Base-by-base conservation (phyloP, 768 basidiomycete species). In the Mycena crocata region DNA sequence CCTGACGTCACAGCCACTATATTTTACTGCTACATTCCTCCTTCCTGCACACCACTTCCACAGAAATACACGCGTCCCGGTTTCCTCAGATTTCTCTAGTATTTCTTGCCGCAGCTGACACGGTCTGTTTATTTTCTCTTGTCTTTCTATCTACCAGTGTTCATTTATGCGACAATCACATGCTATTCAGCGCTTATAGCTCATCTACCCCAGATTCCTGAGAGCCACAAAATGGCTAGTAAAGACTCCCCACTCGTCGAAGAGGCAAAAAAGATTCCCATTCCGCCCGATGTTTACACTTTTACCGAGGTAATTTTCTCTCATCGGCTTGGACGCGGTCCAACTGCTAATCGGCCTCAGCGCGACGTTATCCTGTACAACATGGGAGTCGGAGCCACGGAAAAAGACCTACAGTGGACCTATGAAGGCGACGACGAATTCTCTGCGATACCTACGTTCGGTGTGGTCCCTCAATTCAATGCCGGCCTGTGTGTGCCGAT, bases 331-430 rank as follows among this genome's bases (percentile, higher is more conserved):
- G 10, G n/a, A 31, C 42, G 14, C 45, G 31, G 21, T 21, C 30
- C 34, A 32, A 42, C 28, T 23, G 19, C 54, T 64, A 45, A 32
- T 26, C 21, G n/a, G 8, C 28, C 30, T 3, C 57, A 87, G 82
- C 87, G 93, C 31, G 96, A 99, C 75, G 88, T 98, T 39, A 92
- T 98, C 68, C 83, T 99, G 13, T 99, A 99, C 83, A 98, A 98
- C 79, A 84, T 99, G 37, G 96, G 97, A 39, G 80, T 99, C 62
- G 98, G 98, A 14, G 98, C 96, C 26, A 96, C 92, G 1, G 96
- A 92, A 80, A 88, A 93, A 72, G 96, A 99, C 63, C 86, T 98
- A 7, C 56, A 64, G 40, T 64, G 64, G 64, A 52, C 51, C 14
- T 99, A 89, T 72, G 98, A 99, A 80, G 90, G 91, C 44, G 86